Conservation (phyloP, 2,329 filamentous ascomycete genomes). For the Colletotrichum spaethianum region DNA sequence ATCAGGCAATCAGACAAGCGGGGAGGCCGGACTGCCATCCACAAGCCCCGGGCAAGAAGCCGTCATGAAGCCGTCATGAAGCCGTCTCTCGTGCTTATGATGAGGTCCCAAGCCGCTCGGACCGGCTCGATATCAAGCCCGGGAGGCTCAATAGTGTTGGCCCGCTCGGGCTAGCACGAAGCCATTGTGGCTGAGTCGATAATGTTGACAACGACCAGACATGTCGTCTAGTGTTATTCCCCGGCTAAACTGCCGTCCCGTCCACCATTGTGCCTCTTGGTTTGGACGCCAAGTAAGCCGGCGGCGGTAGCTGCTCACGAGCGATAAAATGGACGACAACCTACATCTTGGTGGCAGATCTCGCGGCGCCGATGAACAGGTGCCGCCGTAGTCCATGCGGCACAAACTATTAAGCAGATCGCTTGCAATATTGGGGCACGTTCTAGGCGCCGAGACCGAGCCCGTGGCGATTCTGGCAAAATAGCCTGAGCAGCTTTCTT, state of each 20-base stretch:
- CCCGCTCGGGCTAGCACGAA: slow-evolving; percentile 1
- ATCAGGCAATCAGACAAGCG: no score
- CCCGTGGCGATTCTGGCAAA: neutral
- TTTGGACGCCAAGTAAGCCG: slow-evolving; percentile 21
- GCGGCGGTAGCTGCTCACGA: slow-evolving; percentile 7
- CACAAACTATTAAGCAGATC: neutral
- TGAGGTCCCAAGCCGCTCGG: neutral
- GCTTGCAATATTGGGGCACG: neutral
- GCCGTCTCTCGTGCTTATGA: slow-evolving; percentile 7
- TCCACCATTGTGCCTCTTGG: slow-evolving; percentile 12
- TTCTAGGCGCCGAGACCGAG: neutral
- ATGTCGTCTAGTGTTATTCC: neutral
- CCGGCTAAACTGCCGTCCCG: neutral
- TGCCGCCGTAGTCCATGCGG: slow-evolving; percentile 14
- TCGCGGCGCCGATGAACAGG: neutral
- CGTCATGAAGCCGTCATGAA: neutral
- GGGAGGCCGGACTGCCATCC: no score
- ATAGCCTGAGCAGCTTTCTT: neutral
- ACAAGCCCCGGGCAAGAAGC: neutral
- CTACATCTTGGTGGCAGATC: slow-evolving; percentile 19
- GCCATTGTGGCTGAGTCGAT: slow-evolving; percentile 6
- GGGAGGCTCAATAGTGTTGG: slow-evolving; percentile 26
- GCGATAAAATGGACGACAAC: neutral
- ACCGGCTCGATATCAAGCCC: neutral
- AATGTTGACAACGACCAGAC: slow-evolving; percentile 32